Conservation (phyloP, 2,329 filamentous ascomycete species). For the Phialophora expanda region DNA sequence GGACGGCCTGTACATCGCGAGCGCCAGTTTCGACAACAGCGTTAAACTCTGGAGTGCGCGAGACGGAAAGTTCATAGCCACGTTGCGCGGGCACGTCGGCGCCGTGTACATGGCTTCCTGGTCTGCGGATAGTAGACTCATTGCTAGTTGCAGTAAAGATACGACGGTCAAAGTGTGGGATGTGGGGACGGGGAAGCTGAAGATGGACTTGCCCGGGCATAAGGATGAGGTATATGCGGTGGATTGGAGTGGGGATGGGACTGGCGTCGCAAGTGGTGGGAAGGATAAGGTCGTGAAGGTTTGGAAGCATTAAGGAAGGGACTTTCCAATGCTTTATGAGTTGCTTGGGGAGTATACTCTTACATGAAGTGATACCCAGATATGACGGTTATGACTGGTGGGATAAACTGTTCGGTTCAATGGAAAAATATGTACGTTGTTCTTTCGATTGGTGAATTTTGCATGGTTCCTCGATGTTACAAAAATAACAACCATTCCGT, state of each 20-base stretch:
- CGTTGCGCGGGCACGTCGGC: constrained; percentile 84
- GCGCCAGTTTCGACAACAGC: constrained; percentile 89
- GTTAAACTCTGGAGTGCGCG: constrained; percentile 88
- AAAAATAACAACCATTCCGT: constrained; percentile 23
- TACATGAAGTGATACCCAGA: constrained; percentile 7
- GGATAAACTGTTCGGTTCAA: neutral
- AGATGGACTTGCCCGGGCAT: constrained; percentile 83
- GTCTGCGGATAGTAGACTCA: constrained; percentile 84
- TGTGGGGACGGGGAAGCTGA: constrained; percentile 80
- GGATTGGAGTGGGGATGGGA: constrained; percentile 92
- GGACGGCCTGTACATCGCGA: constrained; percentile 85
- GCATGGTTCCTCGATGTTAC: constrained; percentile 33
- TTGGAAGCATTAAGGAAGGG: constrained; percentile 61
- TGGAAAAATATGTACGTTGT: constrained; percentile 24
- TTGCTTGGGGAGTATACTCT: neutral
- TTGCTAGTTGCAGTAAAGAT: constrained; percentile 89
- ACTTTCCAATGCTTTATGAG: constrained; percentile 5
- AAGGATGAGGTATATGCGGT: constrained; percentile 92
- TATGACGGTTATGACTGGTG: neutral
- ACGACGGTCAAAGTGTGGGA: constrained; percentile 96
- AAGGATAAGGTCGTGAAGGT: constrained; percentile 80
- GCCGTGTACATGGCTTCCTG: constrained; percentile 93
- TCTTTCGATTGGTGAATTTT: constrained; percentile 23
- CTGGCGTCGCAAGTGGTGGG: constrained; percentile 86
- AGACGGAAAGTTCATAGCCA: constrained; percentile 83